Base-by-base conservation (phyloP, 2,329 filamentous ascomycete genomes). In the Emydomyces testavorans region DNA sequence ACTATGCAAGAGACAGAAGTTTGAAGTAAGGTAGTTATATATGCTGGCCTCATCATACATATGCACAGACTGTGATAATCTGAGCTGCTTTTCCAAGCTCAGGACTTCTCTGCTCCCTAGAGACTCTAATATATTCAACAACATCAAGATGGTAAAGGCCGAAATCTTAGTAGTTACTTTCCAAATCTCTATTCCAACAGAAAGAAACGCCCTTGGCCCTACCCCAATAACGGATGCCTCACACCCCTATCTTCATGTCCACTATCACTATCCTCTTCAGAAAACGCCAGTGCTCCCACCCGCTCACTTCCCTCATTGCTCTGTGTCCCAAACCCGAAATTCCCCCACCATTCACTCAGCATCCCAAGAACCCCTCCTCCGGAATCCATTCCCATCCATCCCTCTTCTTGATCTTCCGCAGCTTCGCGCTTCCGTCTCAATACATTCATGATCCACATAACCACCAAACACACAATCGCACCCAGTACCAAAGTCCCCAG, bases 401-500 rank as follows among this genome's bases (percentile, higher is more conserved):
- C 52, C 52, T 53, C 56, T 51, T 11, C 51, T 53, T 34, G 40
- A 24, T 50, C 51, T 52, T 51, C 55, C 51, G 2, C 48, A 53
- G 15, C 44, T 26, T 48, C 50, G 52, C 18, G 13, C 15, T 36
- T 56, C 36, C 37, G 51, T 39, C 50, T 50, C 8, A 42, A 34
- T 4, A 18, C 32, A 49, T 50, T 54, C 24, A 47, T 56, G 26
- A 50, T 50, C 40, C 54, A 16, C 48, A 54, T 54, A 18, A 58
- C 37, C 13, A 56, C 16, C 20, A 53, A 24, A 40, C 50, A 53
- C 20, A 50, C 51, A 34, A 61, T 11, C 2, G 49, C 54, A n/a
- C 60, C 38, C n/a, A 58, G 40, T 4, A 43, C 52, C 28, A 63
- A 20, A 10, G 62, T 65, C 5, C 56, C 54, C 3, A 62, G 6